Percentiles rank a stretch among this genome's conserved stretches.
Conservation (phyloP, 2,329 filamentous ascomycete genomes). For the Raffaelea deltoideospora region DNA sequence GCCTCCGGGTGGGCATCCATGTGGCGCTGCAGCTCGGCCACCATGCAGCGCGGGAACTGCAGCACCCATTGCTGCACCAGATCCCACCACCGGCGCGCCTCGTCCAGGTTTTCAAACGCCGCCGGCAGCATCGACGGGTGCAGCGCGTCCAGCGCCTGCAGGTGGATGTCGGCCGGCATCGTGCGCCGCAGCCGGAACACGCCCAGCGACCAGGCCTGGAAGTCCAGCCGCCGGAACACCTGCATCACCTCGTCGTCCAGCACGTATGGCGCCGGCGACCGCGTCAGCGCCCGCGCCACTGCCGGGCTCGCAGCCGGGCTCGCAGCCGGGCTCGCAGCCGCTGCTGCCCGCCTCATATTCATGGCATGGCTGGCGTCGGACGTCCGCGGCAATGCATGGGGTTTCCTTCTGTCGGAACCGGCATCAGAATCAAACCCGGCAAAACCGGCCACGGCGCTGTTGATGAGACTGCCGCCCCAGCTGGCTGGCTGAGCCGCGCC, state of each 20-base stretch:
- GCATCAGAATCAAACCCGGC: too few species aligned
- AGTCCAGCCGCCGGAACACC: slow-evolving; percentile 16
- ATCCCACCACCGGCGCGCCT: slow-evolving; percentile 16
- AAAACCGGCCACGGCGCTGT: too few species aligned
- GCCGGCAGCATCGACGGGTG: slow-evolving; percentile 10
- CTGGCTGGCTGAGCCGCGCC: neutral
- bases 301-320: neutral
- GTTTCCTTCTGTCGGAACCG: too few species aligned
- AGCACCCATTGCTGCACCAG: slow-evolving; percentile 14
- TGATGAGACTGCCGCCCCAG: neutral
- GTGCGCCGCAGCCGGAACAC: slow-evolving; percentile 8
- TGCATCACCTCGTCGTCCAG: slow-evolving; percentile 15
- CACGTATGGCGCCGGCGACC: slow-evolving; percentile 9
- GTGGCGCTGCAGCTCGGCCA: slow-evolving; percentile 7
- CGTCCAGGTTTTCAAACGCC: slow-evolving; percentile 10
- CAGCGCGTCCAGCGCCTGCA: slow-evolving; percentile 5
- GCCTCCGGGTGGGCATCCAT: slow-evolving; percentile 3
- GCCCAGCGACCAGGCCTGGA: slow-evolving; percentile 14
- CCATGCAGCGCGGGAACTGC: slow-evolving; percentile 11
- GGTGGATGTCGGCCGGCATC: slow-evolving; percentile 4
- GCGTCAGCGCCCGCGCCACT: slow-evolving; percentile 1
- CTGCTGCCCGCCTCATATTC: neutral
- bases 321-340: neutral
- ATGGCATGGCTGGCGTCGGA: too few species aligned
- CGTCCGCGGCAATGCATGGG: too few species aligned